Percentiles rank a stretch among this genome's conserved stretches.
Evolutionary conservation across 345 rosid genomes (phyloP).

Genomic region (Populus ilicifolia): DNA sequence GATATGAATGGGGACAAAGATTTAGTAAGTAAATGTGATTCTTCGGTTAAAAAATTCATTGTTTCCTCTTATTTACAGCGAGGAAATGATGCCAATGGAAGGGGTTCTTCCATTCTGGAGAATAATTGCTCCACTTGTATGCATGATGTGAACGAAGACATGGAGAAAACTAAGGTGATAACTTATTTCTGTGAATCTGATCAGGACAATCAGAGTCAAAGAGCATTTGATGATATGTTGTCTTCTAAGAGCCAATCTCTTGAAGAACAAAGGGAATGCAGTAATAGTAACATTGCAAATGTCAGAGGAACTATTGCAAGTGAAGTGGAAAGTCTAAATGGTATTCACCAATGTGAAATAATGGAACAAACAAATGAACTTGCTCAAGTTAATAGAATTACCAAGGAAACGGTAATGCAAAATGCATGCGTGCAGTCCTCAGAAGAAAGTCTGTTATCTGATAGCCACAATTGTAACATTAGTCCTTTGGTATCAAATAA

Average conservation of each 20-base stretch:
- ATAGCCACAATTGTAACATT: conserved; percentile 9
- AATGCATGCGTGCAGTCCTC: conserved; percentile 10
- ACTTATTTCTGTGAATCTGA: conserved; percentile 24
- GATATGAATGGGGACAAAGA: conserved; percentile 17
- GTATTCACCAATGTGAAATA: conserved; percentile 19
- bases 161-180: conserved; percentile 18
- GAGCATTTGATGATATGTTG: conserved; percentile 14
- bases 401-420: conserved; percentile 1
- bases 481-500: conserved; percentile 14
- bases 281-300: conserved; percentile 14
- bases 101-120: conserved; percentile 17
- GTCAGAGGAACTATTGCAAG: conserved; percentile 11
- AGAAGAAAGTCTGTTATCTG: conserved; percentile 11
- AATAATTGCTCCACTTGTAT: conserved; percentile 13
- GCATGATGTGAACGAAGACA: conserved; percentile 14
- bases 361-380: conserved; percentile 25
- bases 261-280: conserved; percentile 18
- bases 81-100: conserved; percentile 22
- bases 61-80: conserved; percentile 17
- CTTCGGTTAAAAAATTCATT: background rate
- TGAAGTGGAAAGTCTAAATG: conserved; percentile 15
- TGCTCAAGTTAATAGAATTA: conserved; percentile 9
- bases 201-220: conserved; percentile 23
- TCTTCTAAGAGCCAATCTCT: conserved; percentile 14
- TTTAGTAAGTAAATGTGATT: conserved; percentile 11